Conservation (phyloP, 1,284 basidiomycete genomes). For the Rhodotorula sp. region DNA sequence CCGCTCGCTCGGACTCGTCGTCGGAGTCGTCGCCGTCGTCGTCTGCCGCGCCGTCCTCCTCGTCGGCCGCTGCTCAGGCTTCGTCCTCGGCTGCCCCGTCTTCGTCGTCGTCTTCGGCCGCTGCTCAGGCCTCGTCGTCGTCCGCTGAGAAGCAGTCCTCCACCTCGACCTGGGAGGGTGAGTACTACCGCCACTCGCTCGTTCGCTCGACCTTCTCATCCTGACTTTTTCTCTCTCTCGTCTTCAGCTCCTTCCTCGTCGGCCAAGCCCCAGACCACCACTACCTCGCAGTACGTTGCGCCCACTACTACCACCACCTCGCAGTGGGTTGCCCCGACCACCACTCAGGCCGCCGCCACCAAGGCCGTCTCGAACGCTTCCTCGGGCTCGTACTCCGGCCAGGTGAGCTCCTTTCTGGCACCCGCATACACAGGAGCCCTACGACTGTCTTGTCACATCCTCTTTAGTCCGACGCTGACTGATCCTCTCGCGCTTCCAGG, state of each 20-base stretch:
- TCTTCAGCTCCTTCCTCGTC: constrained; percentile 1
- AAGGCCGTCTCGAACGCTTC: constrained; percentile 1
- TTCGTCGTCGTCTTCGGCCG: constrained; percentile 13
- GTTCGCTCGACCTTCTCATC: background rate
- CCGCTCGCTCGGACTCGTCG: constrained; percentile 12
- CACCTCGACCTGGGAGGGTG: constrained; percentile 4
- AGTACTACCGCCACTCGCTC: background rate
- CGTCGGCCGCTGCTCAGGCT: too few relatives aligned
- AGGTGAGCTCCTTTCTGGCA: background rate
- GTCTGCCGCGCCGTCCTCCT: background rate
- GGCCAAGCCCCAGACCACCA: constrained; percentile 10
- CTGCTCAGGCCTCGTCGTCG: background rate
- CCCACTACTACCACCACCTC: background rate
- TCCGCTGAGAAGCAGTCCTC: background rate
- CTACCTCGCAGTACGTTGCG: background rate
- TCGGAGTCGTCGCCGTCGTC: constrained; percentile 13
- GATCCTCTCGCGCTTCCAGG: background rate
- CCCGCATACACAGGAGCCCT: too few relatives aligned
- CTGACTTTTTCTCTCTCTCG: background rate
- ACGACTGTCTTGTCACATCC: too few relatives aligned
- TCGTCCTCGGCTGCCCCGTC: constrained; percentile 10
- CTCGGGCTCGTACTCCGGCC: constrained; percentile 7
- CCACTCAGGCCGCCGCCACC: constrained; percentile 8
- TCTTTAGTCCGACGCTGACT: too few relatives aligned
- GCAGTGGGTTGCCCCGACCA: background rate